Evolutionary conservation across 192 early-diverging fungal species (phyloP).

Genomic region (Jimgerdemannia flammicorona): DNA sequence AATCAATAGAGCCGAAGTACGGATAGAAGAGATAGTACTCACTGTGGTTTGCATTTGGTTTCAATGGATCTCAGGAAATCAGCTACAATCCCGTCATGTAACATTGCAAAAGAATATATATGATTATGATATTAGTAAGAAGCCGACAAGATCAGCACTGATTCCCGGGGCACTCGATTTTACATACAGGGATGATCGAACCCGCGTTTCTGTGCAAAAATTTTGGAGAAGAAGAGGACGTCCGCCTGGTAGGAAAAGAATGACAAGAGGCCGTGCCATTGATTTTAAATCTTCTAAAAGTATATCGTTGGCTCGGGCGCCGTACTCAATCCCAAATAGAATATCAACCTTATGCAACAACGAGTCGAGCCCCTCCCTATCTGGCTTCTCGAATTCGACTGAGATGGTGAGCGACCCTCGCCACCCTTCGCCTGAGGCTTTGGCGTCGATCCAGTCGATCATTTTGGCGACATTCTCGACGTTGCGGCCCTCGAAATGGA

Average conservation of each 20-base stretch:
- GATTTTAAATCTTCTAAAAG: too few species aligned
- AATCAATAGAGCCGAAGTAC: not conserved
- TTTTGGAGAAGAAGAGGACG: slow-evolving; percentile 60
- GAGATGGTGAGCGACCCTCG: slow-evolving; percentile 48
- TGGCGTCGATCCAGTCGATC: slow-evolving; percentile 50
- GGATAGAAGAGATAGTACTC: not conserved
- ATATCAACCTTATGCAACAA: slow-evolving; percentile 37
- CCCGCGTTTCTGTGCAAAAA: slow-evolving; percentile 56
- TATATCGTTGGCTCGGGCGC: too few species aligned
- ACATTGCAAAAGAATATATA: not conserved
- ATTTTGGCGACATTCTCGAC: slow-evolving; percentile 42
- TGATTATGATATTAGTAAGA: not conserved
- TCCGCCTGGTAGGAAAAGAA: slow-evolving; percentile 34
- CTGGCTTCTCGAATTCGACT: slow-evolving; percentile 68
- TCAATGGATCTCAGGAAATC: slow-evolving; percentile 12
- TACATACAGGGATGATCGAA: slow-evolving; percentile 36
- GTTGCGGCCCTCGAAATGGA: slow-evolving; percentile 68
- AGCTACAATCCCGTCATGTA: not conserved
- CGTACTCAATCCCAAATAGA: not conserved
- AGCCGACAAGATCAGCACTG: too few species aligned
- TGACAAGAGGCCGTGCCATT: not conserved
- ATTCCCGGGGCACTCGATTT: not conserved
- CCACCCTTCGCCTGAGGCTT: slow-evolving; percentile 34
- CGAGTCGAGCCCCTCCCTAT: slow-evolving; percentile 51
- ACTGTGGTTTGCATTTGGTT: slow-evolving; percentile 19